Conservation (phyloP, 2,329 filamentous ascomycete genomes). For the Xylogone sp. region DNA sequence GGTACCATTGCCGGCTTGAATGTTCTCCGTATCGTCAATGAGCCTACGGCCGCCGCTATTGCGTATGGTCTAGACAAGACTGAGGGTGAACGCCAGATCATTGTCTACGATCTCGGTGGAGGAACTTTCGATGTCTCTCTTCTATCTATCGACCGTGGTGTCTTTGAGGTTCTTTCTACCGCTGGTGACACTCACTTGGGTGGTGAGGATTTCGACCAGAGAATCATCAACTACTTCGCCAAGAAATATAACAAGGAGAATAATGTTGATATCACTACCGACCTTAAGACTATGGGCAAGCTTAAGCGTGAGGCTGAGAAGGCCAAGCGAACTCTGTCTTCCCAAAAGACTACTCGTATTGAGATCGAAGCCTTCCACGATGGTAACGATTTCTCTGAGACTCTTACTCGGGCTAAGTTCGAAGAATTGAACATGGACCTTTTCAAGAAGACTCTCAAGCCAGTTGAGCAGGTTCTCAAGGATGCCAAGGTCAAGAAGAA, state of each 20-base stretch:
- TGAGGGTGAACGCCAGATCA: slow-evolving; percentile 79
- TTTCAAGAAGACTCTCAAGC: slow-evolving; percentile 99
- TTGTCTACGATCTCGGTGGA: slow-evolving; percentile 91
- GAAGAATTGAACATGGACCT: slow-evolving; percentile 98
- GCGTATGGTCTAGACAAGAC: slow-evolving; percentile 92
- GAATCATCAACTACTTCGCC: slow-evolving; percentile 92
- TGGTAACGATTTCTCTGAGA: slow-evolving; percentile 97
- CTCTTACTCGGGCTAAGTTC: slow-evolving; percentile 96
- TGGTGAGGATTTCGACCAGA: slow-evolving; percentile 99
- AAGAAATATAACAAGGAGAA: slow-evolving; percentile 99
- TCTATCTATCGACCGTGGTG: slow-evolving; percentile 84
- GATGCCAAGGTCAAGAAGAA: slow-evolving; percentile 96
- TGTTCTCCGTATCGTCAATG: slow-evolving; percentile 94
- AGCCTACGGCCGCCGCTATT: slow-evolving; percentile 92
- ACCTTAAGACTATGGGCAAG: slow-evolving; percentile 98
- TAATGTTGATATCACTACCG: slow-evolving; percentile 86
- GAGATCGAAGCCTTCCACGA: slow-evolving; percentile 98
- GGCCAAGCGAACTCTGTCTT: slow-evolving; percentile 97
- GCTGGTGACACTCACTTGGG: slow-evolving; percentile 96
- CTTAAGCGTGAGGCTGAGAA: slow-evolving; percentile 99
- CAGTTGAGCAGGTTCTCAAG: slow-evolving; percentile 97
- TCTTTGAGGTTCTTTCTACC: slow-evolving; percentile 92
- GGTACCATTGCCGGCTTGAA: slow-evolving; percentile 89
- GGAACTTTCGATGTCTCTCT: slow-evolving; percentile 94
- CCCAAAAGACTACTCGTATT: slow-evolving; percentile 87